Evolutionary conservation across 441 rosid species (phyloP).

Genomic region (Aquilaria agallochum): DNA sequence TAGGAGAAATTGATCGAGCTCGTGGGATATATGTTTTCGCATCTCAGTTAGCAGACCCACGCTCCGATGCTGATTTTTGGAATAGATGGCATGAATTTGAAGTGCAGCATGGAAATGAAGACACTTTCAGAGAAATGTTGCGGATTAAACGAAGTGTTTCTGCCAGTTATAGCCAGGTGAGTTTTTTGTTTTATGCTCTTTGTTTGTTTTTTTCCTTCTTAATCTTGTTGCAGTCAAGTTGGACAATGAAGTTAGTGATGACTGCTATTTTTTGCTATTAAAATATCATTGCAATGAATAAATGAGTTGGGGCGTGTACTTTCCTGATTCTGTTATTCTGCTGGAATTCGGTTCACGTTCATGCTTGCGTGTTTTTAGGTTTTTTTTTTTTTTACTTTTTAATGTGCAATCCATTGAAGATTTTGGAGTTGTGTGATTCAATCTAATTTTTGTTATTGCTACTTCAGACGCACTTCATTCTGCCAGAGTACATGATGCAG

Average conservation of each 20-base stretch:
- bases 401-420: background rate
- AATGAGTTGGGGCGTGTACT: background rate
- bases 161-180: slow-evolving; percentile 91
- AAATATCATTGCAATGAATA: background rate
- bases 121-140: slow-evolving; percentile 93
- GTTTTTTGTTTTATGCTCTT: background rate
- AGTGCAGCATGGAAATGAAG: slow-evolving; percentile 96
- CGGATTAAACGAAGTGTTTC: slow-evolving; percentile 83
- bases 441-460: slow-evolving; percentile 1
- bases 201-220: background rate
- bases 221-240: background rate
- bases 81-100: slow-evolving; percentile 91
- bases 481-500: slow-evolving; percentile 86
- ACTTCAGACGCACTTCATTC: slow-evolving; percentile 73
- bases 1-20: slow-evolving; percentile 93
- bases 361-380: background rate
- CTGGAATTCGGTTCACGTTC: background rate
- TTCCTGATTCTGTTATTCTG: no score
- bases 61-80: slow-evolving; percentile 89
- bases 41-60: slow-evolving; percentile 90
- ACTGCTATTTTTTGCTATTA: background rate
- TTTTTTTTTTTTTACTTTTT: slow-evolving; percentile 10
- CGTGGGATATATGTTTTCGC: slow-evolving; percentile 75
- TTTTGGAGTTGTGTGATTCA: background rate
- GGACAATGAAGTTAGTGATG: background rate